phyloP scores from a whole-genome alignment of 805 yeast species.

The Saccharomycopsis schoenii region DNA sequence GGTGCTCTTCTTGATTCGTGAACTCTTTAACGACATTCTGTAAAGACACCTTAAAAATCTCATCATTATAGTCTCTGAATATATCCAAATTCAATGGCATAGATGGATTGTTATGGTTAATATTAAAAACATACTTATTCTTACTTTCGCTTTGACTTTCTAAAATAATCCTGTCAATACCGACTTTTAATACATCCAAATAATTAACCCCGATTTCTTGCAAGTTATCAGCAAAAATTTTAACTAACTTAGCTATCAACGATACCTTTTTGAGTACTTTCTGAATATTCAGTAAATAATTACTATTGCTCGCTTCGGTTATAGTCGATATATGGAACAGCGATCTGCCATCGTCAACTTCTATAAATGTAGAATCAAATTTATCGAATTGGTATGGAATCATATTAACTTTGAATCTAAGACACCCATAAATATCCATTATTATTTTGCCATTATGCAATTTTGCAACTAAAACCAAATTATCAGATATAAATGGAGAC shows the following conservation, averaged over 20 bases:
- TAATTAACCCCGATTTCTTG: not conserved
- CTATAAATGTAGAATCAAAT: slow-evolving; percentile 1
- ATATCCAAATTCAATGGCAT: not conserved
- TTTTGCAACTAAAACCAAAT: slow-evolving; percentile 13
- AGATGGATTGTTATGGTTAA: not conserved
- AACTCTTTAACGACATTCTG: not conserved
- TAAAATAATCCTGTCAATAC: slow-evolving; percentile 4
- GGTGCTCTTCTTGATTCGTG: not conserved
- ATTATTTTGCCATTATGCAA: slow-evolving; percentile 9
- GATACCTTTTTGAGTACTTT: slow-evolving; percentile 1
- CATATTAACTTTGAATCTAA: not conserved
- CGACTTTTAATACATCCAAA: slow-evolving; percentile 5
- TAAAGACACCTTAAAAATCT: not conserved
- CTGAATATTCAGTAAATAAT: not conserved
- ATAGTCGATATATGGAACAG: slow-evolving; percentile 9
- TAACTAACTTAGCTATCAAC: slow-evolving; percentile 4
- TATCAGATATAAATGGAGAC: not conserved
- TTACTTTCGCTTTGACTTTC: not conserved
- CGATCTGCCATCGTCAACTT: slow-evolving; percentile 6
- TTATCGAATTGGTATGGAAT: not conserved
- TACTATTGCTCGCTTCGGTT: slow-evolving; percentile 5
- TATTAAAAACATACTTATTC: slow-evolving; percentile 4
- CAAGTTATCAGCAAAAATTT: not conserved
- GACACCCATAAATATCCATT: slow-evolving; percentile 12
- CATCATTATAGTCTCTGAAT: not conserved